Evolutionary conservation across 306 rosid species (phyloP).

Genomic region (Prunus campanulata): DNA sequence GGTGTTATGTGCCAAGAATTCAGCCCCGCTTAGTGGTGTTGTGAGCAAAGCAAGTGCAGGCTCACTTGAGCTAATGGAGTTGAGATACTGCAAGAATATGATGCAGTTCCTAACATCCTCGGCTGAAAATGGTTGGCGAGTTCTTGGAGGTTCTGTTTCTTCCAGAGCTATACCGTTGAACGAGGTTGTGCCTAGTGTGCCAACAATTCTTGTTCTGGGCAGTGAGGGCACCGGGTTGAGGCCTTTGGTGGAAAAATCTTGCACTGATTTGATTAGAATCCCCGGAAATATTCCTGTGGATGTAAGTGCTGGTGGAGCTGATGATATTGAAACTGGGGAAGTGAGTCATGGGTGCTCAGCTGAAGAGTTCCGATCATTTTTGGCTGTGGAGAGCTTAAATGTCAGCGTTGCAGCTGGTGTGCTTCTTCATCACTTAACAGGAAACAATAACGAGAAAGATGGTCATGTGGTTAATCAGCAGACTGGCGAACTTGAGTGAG

Average conservation of each 20-base stretch:
- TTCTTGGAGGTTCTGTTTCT: constrained; percentile 87
- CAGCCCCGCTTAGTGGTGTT: constrained; percentile 88
- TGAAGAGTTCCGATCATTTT: constrained; percentile 63
- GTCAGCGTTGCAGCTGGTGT: constrained; percentile 98
- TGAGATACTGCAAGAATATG: constrained; percentile 90
- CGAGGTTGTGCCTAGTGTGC: constrained; percentile 56
- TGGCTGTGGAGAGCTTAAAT: constrained; percentile 97
- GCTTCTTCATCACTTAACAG: constrained; percentile 83
- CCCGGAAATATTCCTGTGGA: constrained; percentile 62
- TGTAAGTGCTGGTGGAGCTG: constrained; percentile 31
- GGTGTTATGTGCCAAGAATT: constrained; percentile 86
- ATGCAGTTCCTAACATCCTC: constrained; percentile 92
- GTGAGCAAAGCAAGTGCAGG: constrained; percentile 99
- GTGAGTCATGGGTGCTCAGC: constrained; percentile 34
- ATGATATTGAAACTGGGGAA: constrained; percentile 37
- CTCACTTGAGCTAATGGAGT: constrained; percentile 84
- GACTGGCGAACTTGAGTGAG: constrained; percentile 33
- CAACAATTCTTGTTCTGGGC: constrained; percentile 89
- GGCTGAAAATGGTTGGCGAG: constrained; percentile 87
- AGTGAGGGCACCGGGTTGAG: constrained; percentile 95
- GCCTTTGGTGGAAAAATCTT: constrained; percentile 93
- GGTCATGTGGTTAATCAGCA: constrained; percentile 16
- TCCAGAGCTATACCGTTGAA: constrained; percentile 62
- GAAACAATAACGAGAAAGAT: constrained; percentile 39
- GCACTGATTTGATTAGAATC: constrained; percentile 71